Evolutionary conservation across 345 rosid genomes (phyloP).

Genomic region (Aquilaria sinensis): DNA sequence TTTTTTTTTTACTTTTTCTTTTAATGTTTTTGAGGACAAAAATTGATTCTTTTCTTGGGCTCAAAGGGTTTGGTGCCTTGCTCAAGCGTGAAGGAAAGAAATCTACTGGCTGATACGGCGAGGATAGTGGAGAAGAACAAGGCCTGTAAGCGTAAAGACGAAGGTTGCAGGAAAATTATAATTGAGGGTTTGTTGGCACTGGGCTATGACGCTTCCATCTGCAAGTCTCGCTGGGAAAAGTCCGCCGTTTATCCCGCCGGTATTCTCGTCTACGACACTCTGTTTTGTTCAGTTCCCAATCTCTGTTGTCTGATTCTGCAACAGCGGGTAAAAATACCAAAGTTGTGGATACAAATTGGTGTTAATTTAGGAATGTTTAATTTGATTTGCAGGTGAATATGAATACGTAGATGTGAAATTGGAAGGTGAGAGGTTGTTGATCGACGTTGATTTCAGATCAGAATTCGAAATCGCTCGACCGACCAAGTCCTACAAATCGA

Average conservation of each 20-base stretch:
- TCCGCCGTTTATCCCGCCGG: slow-evolving; percentile 59
- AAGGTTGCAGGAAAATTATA: slow-evolving; percentile 35
- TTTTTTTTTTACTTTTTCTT: not conserved
- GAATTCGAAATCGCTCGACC: slow-evolving; percentile 88
- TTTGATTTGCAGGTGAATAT: slow-evolving; percentile 52
- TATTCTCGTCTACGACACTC: slow-evolving; percentile 21
- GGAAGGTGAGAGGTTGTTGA: slow-evolving; percentile 51
- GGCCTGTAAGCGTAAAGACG: slow-evolving; percentile 45
- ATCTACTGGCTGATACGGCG: slow-evolving; percentile 45
- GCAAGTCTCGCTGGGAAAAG: slow-evolving; percentile 84
- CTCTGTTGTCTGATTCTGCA: not conserved
- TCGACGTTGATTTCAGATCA: slow-evolving; percentile 79
- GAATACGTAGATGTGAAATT: slow-evolving; percentile 67
- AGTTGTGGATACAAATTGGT: not conserved
- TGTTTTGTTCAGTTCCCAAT: not conserved
- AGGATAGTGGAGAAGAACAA: slow-evolving; percentile 63
- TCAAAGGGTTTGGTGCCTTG: slow-evolving; percentile 59
- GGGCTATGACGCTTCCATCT: slow-evolving; percentile 61
- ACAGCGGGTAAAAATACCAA: not conserved
- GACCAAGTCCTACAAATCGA: slow-evolving; percentile 60
- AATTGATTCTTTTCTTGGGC: not conserved
- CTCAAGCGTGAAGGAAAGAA: slow-evolving; percentile 45
- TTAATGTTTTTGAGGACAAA: not conserved
- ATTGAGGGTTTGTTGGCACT: slow-evolving; percentile 39
- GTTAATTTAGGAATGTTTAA: not conserved